Evolutionary conservation across 176 grass and related monocot genomes (phyloP).

Genomic region (Juncus inflexus): DNA sequence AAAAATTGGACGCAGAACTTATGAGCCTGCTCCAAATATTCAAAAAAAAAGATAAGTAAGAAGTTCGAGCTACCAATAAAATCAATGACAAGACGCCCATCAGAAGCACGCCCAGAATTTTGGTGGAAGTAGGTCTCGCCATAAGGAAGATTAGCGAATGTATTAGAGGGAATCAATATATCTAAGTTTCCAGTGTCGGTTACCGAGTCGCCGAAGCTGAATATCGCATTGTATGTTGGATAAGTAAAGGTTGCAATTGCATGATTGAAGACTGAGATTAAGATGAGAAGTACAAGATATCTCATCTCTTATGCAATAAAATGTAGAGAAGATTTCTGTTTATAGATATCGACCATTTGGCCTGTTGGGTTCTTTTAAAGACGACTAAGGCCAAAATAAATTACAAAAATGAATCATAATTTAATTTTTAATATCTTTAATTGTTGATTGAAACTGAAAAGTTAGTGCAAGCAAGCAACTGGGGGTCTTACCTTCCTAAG

Average conservation of each 20-base stretch:
- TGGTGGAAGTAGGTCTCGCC: conserved; percentile 44
- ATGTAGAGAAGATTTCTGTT: no score
- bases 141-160: conserved; percentile 34
- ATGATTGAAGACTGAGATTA: background rate
- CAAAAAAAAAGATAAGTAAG: background rate
- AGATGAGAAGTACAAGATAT: background rate
- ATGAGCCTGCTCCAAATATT: no score
- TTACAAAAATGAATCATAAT: no score
- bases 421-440: no score
- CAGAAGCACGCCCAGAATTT: conserved; percentile 36
- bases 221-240: conserved; percentile 32
- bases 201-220: conserved; percentile 43
- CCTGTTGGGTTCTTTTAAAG: no score
- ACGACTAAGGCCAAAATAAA: no score
- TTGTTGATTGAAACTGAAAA: no score
- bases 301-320: no score
- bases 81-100: conserved; percentile 40
- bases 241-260: background rate
- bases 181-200: conserved; percentile 52
- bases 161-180: conserved; percentile 7
- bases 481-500: no score
- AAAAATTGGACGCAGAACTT: no score
- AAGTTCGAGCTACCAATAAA: conserved; percentile 34
- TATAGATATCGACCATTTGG: no score
- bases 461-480: no score